Base-by-base conservation (phyloP, 2,329 filamentous ascomycete genomes). In the Fusarium neocosmosporiellum region DNA sequence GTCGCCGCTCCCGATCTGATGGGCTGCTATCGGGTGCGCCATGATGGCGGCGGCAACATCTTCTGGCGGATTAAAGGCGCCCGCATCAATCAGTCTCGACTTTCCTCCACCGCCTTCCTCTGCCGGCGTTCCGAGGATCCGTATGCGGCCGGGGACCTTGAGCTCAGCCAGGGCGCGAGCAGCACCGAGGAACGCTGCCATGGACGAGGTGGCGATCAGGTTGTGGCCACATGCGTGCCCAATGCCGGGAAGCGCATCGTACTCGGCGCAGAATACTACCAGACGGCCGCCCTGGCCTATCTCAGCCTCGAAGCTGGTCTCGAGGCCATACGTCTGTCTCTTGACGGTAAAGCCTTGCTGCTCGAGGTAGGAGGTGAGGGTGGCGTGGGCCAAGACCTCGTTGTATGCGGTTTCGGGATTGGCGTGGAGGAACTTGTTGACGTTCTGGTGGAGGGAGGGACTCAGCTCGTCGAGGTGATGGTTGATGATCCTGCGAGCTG, bases 91-190 rank as follows among this genome's bases (percentile, higher is more conserved):
- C 4, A 85, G 79, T 60, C 80, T 84, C 66, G 86, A 84, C 77
- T 88, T 88, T 34, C 85, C 86, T 22, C 86, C 86, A 16, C 84
- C 83, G 13, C 85, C 84, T 79, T 88, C 86, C 77, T 88, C 86
- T 9, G 85, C 87, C 0, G 87, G 87, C 0, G 87, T 88, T 22
- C 87, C 87, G 43, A 88, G 83, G 33, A 88, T 75, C 11, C 85
- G 78, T 20, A 69, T 5, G 6, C 66, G 62, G 4, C 66, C 66
- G 8, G 62, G 53, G 8, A 66, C 63, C 11, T 66, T 60, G 8
- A 29, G 87, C 78, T 81, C 75, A 27, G 79, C 81, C 66, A 89
- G 79, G 4, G 85, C 77, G 34, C 84, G 79, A 0, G 84, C 86
- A 0, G 86, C 82, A 4, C 85, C 87, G 3, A 89, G 72, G 31